Percentiles rank a stretch among this genome's conserved stretches.
Conservation (phyloP, 2,329 filamentous ascomycete species). For the Diaporthe batatas region DNA sequence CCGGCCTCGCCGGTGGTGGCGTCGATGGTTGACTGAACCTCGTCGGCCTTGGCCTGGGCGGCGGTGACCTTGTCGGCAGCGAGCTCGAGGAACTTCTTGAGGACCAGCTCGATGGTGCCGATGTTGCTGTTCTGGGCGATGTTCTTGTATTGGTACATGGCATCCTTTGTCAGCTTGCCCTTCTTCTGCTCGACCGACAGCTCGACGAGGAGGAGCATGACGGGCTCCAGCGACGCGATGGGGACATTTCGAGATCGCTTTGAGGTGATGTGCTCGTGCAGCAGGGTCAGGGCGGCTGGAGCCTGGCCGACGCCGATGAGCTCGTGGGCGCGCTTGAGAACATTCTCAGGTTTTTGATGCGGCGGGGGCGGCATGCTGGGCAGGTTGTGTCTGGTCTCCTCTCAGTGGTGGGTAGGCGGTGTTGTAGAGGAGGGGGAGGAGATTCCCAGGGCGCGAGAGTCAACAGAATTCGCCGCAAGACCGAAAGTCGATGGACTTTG, state of each 20-base stretch:
- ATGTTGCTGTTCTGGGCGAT: slow-evolving; percentile 99
- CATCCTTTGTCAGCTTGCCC: slow-evolving; percentile 98
- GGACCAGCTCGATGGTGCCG: slow-evolving; percentile 95
- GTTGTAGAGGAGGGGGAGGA: slow-evolving; percentile 1
- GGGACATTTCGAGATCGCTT: slow-evolving; percentile 98
- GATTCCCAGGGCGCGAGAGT: slow-evolving; percentile 27
- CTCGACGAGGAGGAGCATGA: slow-evolving; percentile 98
- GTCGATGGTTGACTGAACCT: slow-evolving; percentile 90
- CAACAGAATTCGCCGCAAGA: slow-evolving; percentile 33
- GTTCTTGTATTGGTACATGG: slow-evolving; percentile 99
- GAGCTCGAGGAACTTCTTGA: slow-evolving; percentile 98
- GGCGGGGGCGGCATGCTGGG: slow-evolving; percentile 84
- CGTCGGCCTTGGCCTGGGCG: slow-evolving; percentile 95
- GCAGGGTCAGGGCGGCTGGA: slow-evolving; percentile 89
- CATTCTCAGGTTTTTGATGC: slow-evolving; percentile 98
- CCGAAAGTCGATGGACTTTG: slow-evolving; percentile 38
- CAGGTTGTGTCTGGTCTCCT: slow-evolving; percentile 33
- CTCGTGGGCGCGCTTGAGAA: slow-evolving; percentile 97
- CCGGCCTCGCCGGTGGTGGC: slow-evolving; percentile 78
- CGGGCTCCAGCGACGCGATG: slow-evolving; percentile 95
- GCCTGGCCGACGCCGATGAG: slow-evolving; percentile 97
- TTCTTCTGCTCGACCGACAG: slow-evolving; percentile 97
- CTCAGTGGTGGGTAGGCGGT: slow-evolving; percentile 14
- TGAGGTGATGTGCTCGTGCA: slow-evolving; percentile 99
- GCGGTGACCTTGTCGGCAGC: slow-evolving; percentile 96